phyloP scores from a whole-genome alignment of 768 basidiomycete genomes.

The Rhodotorula graminis region DNA sequence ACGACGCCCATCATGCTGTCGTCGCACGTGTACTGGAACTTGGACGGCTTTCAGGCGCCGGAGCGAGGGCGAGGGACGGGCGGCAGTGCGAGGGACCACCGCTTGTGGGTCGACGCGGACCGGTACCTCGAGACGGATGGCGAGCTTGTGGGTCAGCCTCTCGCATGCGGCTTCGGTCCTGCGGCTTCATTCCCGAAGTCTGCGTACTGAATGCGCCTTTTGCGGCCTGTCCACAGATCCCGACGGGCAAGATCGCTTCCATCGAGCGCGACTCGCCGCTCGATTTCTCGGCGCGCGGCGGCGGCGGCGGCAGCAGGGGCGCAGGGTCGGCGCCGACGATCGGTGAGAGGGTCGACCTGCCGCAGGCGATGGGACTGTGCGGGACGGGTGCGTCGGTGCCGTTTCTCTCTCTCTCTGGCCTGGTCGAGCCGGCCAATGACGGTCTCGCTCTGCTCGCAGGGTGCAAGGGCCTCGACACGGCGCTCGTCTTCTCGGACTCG shows the following conservation, averaged over 20 bases:
- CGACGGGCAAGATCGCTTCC: conserved; percentile 1
- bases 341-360: neutral
- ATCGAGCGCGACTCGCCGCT: neutral
- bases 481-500: conserved; percentile 1
- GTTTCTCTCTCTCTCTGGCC: too few species aligned
- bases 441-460: neutral
- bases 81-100: neutral
- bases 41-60: conserved; percentile 4
- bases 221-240: neutral
- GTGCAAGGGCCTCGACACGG: conserved; percentile 18
- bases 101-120: neutral
- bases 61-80: neutral
- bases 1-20: conserved; percentile 16
- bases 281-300: neutral
- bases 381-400: neutral
- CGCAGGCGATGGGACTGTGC: neutral
- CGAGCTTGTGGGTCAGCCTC: neutral
- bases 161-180: too few species aligned
- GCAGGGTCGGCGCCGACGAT: neutral
- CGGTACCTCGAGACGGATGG: conserved; percentile 4
- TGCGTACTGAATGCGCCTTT: too few species aligned
- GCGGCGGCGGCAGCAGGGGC: neutral
- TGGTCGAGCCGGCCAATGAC: neutral
- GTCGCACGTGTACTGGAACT: conserved; percentile 24
- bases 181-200: too few species aligned